A percentile compares a stretch with the other conserved stretches of the same genome.
phyloP scores from a whole-genome alignment of 768 basidiomycete genomes.

The Pleurotus sapidus region DNA sequence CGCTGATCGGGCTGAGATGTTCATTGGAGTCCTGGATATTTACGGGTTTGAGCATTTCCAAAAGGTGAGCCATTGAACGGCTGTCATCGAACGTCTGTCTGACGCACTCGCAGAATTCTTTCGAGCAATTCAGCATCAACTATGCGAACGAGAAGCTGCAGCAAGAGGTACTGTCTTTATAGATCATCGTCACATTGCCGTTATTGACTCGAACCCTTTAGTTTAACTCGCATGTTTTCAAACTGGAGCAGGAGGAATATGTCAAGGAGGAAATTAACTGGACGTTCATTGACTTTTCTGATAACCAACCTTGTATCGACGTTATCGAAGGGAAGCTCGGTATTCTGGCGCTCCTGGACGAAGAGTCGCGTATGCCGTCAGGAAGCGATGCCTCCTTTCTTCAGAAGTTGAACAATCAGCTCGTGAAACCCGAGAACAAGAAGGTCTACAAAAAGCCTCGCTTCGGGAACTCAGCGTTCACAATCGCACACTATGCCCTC shows the following conservation, averaged over 20 bases:
- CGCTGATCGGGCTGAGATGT: slow-evolving; percentile 90
- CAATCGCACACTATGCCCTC: slow-evolving; percentile 95
- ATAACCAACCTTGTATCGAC: slow-evolving; percentile 98
- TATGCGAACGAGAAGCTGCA: slow-evolving; percentile 98
- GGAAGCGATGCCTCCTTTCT: slow-evolving; percentile 92
- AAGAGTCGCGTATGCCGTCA: slow-evolving; percentile 94
- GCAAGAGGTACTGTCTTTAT: slow-evolving; percentile 68
- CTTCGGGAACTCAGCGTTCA: slow-evolving; percentile 97
- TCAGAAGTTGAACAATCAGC: slow-evolving; percentile 86
- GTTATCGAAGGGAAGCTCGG: slow-evolving; percentile 98
- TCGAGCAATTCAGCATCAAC: slow-evolving; percentile 99
- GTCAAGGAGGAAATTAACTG: slow-evolving; percentile 98
- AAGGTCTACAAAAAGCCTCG: slow-evolving; percentile 96
- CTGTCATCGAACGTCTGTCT: background rate
- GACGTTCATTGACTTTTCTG: slow-evolving; percentile 99
- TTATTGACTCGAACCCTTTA: slow-evolving; percentile 27
- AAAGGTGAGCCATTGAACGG: slow-evolving; percentile 50
- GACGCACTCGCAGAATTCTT: slow-evolving; percentile 57
- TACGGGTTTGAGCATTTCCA: slow-evolving; percentile 98
- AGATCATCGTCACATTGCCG: background rate
- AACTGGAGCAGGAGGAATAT: slow-evolving; percentile 99
- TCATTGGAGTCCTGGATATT: slow-evolving; percentile 98
- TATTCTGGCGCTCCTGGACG: slow-evolving; percentile 90
- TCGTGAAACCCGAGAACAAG: slow-evolving; percentile 82
- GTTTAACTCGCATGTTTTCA: slow-evolving; percentile 99